Percentiles rank a stretch among this genome's conserved stretches.
phyloP scores from a whole-genome alignment of 495 filamentous ascomycete genomes.

The Lichenothelia convexa region DNA sequence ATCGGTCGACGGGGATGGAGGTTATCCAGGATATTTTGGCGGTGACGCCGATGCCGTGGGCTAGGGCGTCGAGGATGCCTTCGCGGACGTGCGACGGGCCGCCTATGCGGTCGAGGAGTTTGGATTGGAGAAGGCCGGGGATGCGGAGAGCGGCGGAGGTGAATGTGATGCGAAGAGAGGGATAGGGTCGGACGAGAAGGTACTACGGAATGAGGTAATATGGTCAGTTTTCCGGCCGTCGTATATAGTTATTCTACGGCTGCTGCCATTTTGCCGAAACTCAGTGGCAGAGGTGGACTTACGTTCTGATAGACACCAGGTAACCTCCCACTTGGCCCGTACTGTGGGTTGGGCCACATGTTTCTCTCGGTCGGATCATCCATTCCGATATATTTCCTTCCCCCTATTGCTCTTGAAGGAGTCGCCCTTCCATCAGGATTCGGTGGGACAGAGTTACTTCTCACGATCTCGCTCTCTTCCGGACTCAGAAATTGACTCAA shows the following conservation, averaged over 20 bases:
- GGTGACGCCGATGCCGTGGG: constrained; percentile 18
- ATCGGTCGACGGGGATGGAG: not conserved
- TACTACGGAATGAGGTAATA: constrained; percentile 12
- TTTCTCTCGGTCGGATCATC: constrained; percentile 11
- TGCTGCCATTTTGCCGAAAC: not conserved
- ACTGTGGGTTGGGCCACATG: constrained; percentile 12
- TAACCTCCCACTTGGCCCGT: constrained; percentile 20
- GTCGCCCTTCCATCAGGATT: constrained; percentile 8
- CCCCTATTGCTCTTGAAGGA: constrained; percentile 4
- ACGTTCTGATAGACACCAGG: constrained; percentile 25
- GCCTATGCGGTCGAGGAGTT: constrained; percentile 21
- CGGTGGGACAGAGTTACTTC: not conserved
- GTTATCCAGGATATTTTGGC: constrained; percentile 22
- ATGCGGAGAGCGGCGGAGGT: constrained; percentile 22
- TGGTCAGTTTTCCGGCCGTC: not conserved
- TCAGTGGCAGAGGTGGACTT: constrained; percentile 4
- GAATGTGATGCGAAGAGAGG: constrained; percentile 25
- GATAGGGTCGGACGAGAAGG: constrained; percentile 22
- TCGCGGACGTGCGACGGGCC: constrained; percentile 19
- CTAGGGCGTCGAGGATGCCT: constrained; percentile 16
- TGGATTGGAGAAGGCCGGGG: constrained; percentile 20
- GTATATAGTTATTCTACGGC: not conserved
- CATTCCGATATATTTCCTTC: constrained; percentile 14
- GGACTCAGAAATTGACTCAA: constrained; percentile 19
- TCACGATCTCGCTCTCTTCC: constrained; percentile 15